Evolutionary conservation across 2,329 filamentous ascomycete genomes (phyloP).

Genomic region (Sphaerostilbella broomeana): DNA sequence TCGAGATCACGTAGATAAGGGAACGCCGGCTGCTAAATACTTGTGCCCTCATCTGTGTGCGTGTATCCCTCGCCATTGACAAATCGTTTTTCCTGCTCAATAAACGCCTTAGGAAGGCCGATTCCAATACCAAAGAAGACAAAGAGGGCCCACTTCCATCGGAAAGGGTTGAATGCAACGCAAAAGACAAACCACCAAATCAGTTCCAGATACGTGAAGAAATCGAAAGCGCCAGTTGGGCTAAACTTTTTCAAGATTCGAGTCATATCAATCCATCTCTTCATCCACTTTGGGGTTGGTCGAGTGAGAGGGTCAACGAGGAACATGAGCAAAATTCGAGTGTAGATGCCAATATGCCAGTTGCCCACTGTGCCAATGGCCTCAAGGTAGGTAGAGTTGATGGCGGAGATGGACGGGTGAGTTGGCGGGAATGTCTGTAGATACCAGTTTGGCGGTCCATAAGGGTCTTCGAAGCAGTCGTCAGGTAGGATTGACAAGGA

Average conservation of each 20-base stretch:
- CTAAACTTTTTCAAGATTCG: constrained; percentile 60
- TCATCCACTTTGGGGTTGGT: constrained; percentile 68
- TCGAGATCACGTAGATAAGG: too few relatives aligned
- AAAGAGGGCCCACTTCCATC: constrained; percentile 85
- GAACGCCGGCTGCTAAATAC: too few relatives aligned
- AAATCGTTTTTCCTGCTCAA: constrained; percentile 58
- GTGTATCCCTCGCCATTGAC: constrained; percentile 43
- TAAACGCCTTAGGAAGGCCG: constrained; percentile 57
- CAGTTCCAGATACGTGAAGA: constrained; percentile 81
- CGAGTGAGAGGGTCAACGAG: constrained; percentile 70
- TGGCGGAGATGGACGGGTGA: constrained; percentile 67
- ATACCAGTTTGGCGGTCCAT: constrained; percentile 80
- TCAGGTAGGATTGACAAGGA: constrained; percentile 66
- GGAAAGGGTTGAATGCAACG: constrained; percentile 72
- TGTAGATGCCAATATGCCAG: constrained; percentile 88
- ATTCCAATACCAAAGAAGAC: constrained; percentile 71
- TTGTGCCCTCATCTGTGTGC: constrained; percentile 4
- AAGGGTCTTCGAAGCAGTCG: constrained; percentile 66
- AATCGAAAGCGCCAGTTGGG: constrained; percentile 74
- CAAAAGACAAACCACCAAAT: constrained; percentile 82
- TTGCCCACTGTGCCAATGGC: constrained; percentile 79
- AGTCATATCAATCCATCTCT: constrained; percentile 82
- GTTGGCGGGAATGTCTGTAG: constrained; percentile 75
- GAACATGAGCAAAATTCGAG: constrained; percentile 79
- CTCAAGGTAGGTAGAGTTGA: constrained; percentile 76